Conservation (phyloP, 257 asterid genomes). For the Solanum etuberosum region DNA sequence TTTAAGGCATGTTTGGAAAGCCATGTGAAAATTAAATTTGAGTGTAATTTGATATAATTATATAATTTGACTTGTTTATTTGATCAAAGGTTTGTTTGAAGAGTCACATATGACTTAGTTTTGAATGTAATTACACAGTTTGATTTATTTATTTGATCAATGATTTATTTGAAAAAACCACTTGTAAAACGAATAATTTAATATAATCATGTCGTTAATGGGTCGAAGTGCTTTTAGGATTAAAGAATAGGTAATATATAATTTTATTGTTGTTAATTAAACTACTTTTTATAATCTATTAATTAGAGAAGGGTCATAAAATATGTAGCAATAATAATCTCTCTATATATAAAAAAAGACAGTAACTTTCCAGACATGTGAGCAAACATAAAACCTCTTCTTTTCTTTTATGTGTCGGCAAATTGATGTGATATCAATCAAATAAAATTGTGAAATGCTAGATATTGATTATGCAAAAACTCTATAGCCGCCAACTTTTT, state of each 20-base stretch:
- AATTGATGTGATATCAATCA: not conserved
- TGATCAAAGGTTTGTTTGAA: too few species aligned
- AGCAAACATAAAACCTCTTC: not conserved
- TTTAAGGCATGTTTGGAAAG: too few species aligned
- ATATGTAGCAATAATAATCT: not conserved
- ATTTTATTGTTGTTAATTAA: not conserved
- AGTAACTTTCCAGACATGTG: not conserved
- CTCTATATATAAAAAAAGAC: not conserved
- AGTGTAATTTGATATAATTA: not conserved
- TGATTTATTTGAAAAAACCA: too few species aligned
- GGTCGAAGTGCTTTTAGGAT: not conserved
- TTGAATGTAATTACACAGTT: too few species aligned
- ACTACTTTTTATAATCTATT: not conserved
- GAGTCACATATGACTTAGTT: too few species aligned
- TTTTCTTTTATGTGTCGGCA: slow-evolving; percentile 1
- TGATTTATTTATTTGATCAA: too few species aligned
- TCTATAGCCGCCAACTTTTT: not conserved
- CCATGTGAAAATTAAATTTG: too few species aligned
- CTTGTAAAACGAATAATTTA: too few species aligned
- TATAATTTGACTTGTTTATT: not conserved
- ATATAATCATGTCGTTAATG: not conserved
- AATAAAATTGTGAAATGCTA: not conserved
- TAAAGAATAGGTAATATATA: not conserved
- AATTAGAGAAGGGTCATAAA: not conserved
- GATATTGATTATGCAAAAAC: not conserved